Evolutionary conservation across 139 green algal species (phyloP).

Genomic region (Asterochloris sp.): DNA sequence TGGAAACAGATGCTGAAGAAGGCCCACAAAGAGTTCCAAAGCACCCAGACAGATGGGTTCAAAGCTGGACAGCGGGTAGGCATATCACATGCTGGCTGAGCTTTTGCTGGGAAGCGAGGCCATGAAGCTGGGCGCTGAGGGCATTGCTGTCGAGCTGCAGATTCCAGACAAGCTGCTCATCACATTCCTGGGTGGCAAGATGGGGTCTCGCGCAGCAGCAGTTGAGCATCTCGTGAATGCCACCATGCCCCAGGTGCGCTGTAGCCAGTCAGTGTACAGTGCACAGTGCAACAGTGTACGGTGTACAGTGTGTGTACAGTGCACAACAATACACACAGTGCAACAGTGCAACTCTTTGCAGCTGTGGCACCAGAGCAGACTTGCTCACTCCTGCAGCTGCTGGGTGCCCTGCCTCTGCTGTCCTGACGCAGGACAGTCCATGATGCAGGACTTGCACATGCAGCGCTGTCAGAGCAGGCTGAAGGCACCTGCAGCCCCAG

Average conservation of each 20-base stretch:
- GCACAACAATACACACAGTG: no score
- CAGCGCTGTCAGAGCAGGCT: no score
- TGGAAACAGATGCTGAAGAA: constrained; percentile 20
- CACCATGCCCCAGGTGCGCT: background rate
- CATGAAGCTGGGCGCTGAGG: background rate
- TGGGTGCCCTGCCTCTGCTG: background rate
- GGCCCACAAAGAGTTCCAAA: constrained; percentile 3
- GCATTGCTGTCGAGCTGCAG: background rate
- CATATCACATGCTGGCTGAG: background rate
- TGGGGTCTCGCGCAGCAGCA: constrained; percentile 9
- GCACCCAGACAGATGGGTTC: constrained; percentile 28
- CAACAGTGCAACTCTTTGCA: background rate
- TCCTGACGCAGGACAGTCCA: no score
- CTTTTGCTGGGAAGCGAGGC: background rate
- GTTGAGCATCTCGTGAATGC: background rate
- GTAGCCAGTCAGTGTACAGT: no score
- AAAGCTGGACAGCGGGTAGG: constrained; percentile 18
- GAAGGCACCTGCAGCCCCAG: no score
- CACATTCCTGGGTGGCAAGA: background rate
- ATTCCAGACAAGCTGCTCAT: background rate
- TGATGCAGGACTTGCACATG: no score
- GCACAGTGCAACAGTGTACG: no score
- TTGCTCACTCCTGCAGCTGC: background rate
- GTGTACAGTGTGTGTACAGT: no score
- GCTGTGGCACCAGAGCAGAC: background rate